Conservation (phyloP, 805 yeast genomes). For the Huiozyma sinensis region DNA sequence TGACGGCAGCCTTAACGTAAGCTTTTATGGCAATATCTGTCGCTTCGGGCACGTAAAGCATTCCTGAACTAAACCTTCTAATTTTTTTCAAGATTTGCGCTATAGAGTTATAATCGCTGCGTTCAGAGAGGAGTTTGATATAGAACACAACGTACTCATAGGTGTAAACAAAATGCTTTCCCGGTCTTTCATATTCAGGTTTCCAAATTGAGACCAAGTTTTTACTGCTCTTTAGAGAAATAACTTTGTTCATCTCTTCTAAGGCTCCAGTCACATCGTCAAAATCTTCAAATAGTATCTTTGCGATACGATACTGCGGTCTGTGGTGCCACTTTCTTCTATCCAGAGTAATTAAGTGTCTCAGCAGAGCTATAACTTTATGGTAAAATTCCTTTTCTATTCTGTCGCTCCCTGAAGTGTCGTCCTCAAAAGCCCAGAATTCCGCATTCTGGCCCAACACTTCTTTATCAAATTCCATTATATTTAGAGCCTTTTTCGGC, state of each 20-base stretch:
- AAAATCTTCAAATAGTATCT: constrained; percentile 44
- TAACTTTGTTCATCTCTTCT: constrained; percentile 50
- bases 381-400: constrained; percentile 25
- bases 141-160: constrained; percentile 57
- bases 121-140: constrained; percentile 42
- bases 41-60: constrained; percentile 37
- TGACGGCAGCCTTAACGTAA: constrained; percentile 15
- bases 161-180: constrained; percentile 78
- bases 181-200: constrained; percentile 84
- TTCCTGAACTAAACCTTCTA: constrained; percentile 67
- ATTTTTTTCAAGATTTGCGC: constrained; percentile 56
- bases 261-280: constrained; percentile 44
- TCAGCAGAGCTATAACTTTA: constrained; percentile 36
- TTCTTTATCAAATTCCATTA: background rate
- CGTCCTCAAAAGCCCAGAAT: background rate
- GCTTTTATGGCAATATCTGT: constrained; percentile 18
- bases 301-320: constrained; percentile 64
- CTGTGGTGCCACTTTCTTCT: constrained; percentile 89
- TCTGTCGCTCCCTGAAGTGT: background rate
- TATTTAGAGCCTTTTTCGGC: constrained; percentile 34
- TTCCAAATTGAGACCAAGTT: constrained; percentile 83
- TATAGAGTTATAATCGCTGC: constrained; percentile 49
- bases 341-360: constrained; percentile 44
- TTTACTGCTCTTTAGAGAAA: constrained; percentile 58
- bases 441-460: background rate